Evolutionary conservation across 352 stramenopile species (phyloP).

Genomic region (Phytopythium ostracodes): DNA sequence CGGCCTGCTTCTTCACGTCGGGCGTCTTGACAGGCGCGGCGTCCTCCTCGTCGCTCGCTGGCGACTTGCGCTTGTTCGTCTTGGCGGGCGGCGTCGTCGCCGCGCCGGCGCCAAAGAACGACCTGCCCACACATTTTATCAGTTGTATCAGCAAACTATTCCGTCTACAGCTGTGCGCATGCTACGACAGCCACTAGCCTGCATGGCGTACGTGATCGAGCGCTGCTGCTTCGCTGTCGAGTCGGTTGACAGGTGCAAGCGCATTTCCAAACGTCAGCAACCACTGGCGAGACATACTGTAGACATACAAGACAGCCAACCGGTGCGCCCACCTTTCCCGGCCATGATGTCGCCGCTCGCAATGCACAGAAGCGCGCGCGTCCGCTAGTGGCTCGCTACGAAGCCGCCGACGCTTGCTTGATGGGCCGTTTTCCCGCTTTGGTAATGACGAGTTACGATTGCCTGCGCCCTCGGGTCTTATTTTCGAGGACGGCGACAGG

Average conservation of each 20-base stretch:
- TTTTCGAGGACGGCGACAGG: background rate
- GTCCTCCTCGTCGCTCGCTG: slow-evolving; percentile 6
- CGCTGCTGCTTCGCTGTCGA: slow-evolving; percentile 37
- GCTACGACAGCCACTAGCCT: background rate
- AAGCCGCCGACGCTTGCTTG: background rate
- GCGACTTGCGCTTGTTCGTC: slow-evolving; percentile 26
- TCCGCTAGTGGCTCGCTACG: background rate
- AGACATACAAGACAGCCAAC: too few relatives aligned
- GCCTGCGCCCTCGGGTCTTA: background rate
- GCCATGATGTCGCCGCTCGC: slow-evolving; percentile 9
- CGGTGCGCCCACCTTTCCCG: slow-evolving; percentile 20
- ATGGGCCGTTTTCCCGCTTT: background rate
- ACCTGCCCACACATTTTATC: slow-evolving; percentile 11
- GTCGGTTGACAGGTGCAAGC: background rate
- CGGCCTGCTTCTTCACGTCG: background rate
- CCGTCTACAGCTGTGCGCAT: background rate
- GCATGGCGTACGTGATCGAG: slow-evolving; percentile 55
- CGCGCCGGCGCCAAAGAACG: slow-evolving; percentile 49
- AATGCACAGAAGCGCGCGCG: background rate
- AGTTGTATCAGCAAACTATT: background rate
- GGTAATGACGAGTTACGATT: slow-evolving; percentile 2
- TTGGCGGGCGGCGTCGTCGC: slow-evolving; percentile 20
- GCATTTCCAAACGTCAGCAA: background rate
- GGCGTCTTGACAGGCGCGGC: background rate
- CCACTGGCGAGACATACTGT: background rate